A percentile compares a stretch with the other conserved stretches of the same genome.
Conservation (phyloP, 2,329 filamentous ascomycete genomes). For the Aspergillus nomiae region DNA sequence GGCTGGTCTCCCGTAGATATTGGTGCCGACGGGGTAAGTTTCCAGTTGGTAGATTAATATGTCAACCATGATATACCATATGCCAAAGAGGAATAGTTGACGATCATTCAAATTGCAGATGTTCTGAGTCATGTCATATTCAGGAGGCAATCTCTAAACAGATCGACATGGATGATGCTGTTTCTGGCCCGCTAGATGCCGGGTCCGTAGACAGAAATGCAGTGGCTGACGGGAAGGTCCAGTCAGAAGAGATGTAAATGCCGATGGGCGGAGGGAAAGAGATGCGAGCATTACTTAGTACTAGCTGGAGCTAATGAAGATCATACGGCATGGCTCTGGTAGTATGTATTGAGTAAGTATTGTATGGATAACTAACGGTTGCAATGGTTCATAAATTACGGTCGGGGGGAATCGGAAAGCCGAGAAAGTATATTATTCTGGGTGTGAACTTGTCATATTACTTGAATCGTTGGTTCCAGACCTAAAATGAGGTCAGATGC, state of each 20-base stretch:
- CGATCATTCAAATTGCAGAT: neutral
- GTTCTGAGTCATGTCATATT: neutral
- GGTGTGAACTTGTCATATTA: neutral
- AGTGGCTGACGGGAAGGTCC: neutral
- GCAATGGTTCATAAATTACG: neutral
- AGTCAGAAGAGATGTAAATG: neutral
- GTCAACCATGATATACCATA: neutral
- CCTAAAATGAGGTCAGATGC: neutral
- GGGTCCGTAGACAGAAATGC: neutral
- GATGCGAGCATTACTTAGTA: neutral
- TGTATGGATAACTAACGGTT: neutral
- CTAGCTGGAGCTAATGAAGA: neutral
- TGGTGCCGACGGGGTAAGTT: neutral
- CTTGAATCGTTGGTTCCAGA: neutral
- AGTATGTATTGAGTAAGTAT: neutral
- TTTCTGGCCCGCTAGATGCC: conserved; percentile 2
- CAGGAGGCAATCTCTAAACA: neutral
- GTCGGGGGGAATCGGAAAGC: conserved; percentile 1
- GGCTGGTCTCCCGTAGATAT: neutral
- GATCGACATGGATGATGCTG: conserved; percentile 1
- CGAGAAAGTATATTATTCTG: neutral
- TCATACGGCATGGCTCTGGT: neutral
- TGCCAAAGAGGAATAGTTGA: neutral
- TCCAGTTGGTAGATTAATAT: neutral
- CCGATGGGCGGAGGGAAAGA: neutral